Percentiles rank a stretch among this genome's conserved stretches.
These are phyloP conservation scores for Teunomyces lycoperdinae DNA, from an alignment of 805 yeast species.

Conservation along the genomic window DNA sequence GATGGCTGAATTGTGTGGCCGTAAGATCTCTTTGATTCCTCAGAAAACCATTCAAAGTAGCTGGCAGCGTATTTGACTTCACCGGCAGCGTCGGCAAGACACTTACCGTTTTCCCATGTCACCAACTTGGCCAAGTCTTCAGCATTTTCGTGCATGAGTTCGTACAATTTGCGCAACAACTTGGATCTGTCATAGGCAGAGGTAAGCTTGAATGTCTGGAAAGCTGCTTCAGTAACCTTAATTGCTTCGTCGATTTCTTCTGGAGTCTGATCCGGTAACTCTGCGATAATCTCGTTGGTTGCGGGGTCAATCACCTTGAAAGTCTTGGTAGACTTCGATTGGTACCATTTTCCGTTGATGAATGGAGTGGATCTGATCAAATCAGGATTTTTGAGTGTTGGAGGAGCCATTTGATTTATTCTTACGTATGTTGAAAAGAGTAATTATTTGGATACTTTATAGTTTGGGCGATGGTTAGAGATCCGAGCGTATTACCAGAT, in stretches of 20 bases:
- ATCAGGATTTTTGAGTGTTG: slow-evolving; percentile 32
- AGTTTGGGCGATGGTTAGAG: background rate
- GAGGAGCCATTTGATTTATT: slow-evolving; percentile 14
- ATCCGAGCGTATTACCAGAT: slow-evolving; percentile 5
- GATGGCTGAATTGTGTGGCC: slow-evolving; percentile 58
- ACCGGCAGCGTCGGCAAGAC: slow-evolving; percentile 51
- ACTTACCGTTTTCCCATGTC: slow-evolving; percentile 62
- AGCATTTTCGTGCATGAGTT: slow-evolving; percentile 51
- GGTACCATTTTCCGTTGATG: slow-evolving; percentile 39
- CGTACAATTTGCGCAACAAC: slow-evolving; percentile 48
- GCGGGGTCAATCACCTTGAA: slow-evolving; percentile 41
- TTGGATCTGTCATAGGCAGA: slow-evolving; percentile 48
- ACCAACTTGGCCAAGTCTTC: slow-evolving; percentile 57
- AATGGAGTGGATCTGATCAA: slow-evolving; percentile 32
- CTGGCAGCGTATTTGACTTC: slow-evolving; percentile 58
- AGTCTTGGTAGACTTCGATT: slow-evolving; percentile 35
- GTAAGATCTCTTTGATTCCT: slow-evolving; percentile 55
- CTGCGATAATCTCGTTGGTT: slow-evolving; percentile 33
- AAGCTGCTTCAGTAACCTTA: slow-evolving; percentile 45
- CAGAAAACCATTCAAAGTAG: slow-evolving; percentile 45
- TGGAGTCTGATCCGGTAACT: slow-evolving; percentile 44
- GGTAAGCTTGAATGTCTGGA: slow-evolving; percentile 45
- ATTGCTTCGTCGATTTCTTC: slow-evolving; percentile 47
- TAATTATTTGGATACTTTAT: background rate
- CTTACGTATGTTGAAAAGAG: background rate